Evolutionary conservation across 2,329 filamentous ascomycete species (phyloP).

Genomic region (Penicillium sp.): DNA sequence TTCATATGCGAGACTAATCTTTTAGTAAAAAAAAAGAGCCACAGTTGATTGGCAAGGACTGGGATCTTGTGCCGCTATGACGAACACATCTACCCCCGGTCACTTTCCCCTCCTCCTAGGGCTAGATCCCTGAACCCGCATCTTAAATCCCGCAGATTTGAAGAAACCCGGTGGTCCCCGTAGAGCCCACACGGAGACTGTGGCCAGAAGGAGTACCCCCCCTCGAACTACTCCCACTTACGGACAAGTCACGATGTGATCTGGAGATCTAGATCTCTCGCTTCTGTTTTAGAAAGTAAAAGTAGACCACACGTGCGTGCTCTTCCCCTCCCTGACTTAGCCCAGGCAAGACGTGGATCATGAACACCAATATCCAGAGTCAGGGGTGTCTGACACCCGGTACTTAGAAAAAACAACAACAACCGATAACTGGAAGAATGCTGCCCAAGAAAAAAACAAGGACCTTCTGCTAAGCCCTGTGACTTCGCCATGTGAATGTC

Average conservation of each 20-base stretch:
- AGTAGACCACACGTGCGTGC: neutral
- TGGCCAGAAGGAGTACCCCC: neutral
- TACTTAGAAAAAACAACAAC: neutral
- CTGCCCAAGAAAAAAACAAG: neutral
- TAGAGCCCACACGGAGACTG: neutral
- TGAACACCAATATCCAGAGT: neutral
- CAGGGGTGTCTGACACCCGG: neutral
- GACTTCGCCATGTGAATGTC: neutral
- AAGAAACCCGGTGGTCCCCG: neutral
- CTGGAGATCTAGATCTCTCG: neutral
- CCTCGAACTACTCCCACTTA: neutral
- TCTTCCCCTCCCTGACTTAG: neutral
- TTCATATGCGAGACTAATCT: neutral
- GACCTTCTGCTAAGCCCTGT: neutral
- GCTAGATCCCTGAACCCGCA: neutral
- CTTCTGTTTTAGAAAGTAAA: neutral
- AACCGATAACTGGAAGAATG: neutral
- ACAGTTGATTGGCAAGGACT: neutral
- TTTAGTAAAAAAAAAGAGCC: neutral
- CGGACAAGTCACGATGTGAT: neutral
- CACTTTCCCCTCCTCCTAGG: neutral
- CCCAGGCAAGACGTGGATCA: neutral
- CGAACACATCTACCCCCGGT: neutral
- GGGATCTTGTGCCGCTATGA: neutral
- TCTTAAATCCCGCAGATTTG: neutral